Evolutionary conservation across 192 early-diverging fungal genomes (phyloP), one percentile per base, ranked within the genome.

Genomic region (Coemansia asiatica): DNA sequence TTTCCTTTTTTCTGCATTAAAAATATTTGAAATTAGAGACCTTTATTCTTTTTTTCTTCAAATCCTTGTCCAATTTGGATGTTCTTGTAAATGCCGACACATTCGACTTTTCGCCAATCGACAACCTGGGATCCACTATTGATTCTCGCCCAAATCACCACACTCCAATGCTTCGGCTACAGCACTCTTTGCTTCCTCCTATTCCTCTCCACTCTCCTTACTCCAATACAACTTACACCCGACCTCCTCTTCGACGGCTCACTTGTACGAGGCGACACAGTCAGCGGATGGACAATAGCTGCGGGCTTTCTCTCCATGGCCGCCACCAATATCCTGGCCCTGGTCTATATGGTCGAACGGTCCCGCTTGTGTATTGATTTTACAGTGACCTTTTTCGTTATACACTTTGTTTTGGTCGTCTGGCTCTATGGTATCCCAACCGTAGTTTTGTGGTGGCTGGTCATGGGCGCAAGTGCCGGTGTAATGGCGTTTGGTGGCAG

Each of bases 301-400:
- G 31, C 48, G 23, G 67, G 40, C 5, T 64, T 76, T 19, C 19
- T 75, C 18, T 18, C 46, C 31, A 73, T 73, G 60, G 74, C 65
- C 9, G 36, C 51, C 9, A 49, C 64, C 2, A 79, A 79, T 27
- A 74, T 76, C 4, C 21, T 77, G 23, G 74, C 79, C 4, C 66
- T 84, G 33, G 72, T 80, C 10, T 81, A 76, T 48, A 71, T 84
- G 64, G 82, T 84, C 7, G 77, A 84, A 59, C 48, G 82, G 44
- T 76, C 78, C 10, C 77, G 77, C 0, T 61, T 81, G 31, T 84
- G 82, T 61, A 51, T 84, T 1, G 82, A 84, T 50, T 84, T 84
- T 56, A 60, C 77, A 21, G 48, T 73, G 21, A 84, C 82, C 4
- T 79, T 81, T 36, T 63, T 64, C 21, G 38, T 69, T 21, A 61